Percentiles rank a stretch among this genome's conserved stretches.
Conservation (phyloP, 2,329 filamentous ascomycete species). For the Neonectria punicea region DNA sequence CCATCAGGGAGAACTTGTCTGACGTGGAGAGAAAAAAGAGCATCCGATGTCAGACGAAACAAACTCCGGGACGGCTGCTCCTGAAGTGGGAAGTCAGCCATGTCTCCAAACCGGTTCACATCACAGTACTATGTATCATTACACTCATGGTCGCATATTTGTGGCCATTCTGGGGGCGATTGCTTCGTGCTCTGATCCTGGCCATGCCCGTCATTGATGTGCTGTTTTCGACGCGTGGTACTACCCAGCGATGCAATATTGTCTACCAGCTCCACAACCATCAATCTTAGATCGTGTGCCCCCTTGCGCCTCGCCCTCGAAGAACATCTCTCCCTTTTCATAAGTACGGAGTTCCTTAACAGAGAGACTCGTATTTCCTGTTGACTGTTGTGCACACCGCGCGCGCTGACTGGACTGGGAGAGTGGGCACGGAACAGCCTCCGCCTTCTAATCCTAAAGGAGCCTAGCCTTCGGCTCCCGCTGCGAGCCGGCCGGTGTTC, state of each 20-base stretch:
- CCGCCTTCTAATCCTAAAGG: neutral
- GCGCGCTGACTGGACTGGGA: neutral
- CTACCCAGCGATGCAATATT: neutral
- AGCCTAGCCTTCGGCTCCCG: neutral
- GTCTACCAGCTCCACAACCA: neutral
- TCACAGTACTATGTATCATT: neutral
- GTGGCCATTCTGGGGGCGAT: neutral
- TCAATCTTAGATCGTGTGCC: neutral
- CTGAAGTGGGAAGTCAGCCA: neutral
- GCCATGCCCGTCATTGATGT: too few relatives aligned
- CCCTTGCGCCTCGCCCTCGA: too few relatives aligned
- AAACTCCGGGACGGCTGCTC: neutral
- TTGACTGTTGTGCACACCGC: neutral
- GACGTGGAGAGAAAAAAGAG: neutral
- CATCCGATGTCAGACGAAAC: neutral
- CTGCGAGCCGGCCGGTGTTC: neutral
- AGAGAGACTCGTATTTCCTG: too few relatives aligned
- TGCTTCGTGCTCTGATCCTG: too few relatives aligned
- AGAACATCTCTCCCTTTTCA: too few relatives aligned
- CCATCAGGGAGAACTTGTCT: neutral
- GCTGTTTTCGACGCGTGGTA: neutral
- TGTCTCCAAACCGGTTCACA: neutral
- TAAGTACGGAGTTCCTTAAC: too few relatives aligned
- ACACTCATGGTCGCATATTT: neutral
- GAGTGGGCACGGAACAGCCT: neutral